These are phyloP conservation scores for Quercus rubra DNA, from an alignment of 306 rosid genomes.

Conservation along the genomic window DNA sequence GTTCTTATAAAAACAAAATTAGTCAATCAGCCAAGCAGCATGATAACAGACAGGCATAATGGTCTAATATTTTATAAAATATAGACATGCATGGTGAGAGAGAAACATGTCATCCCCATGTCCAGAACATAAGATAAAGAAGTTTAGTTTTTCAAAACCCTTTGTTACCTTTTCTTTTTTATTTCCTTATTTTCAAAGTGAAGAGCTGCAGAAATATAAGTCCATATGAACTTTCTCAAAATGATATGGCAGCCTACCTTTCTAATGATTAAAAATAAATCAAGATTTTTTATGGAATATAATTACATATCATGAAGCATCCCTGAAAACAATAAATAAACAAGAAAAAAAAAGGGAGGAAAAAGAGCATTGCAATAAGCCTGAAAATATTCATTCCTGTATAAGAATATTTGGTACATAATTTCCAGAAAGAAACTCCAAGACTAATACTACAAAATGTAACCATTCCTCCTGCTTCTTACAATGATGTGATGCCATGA, in stretches of 20 bases:
- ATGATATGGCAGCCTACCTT: background rate
- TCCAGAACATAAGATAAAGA: background rate
- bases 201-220: background rate
- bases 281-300: background rate
- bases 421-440: conserved; percentile 3
- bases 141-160: background rate
- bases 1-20: background rate
- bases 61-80: background rate
- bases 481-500: conserved; percentile 13
- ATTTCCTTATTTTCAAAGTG: background rate
- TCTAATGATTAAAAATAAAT: background rate
- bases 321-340: background rate
- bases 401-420: conserved; percentile 12
- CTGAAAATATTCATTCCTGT: conserved; percentile 7
- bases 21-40: background rate
- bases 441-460: background rate
- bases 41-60: background rate
- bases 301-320: background rate
- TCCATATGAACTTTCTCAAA: background rate
- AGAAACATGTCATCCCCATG: background rate
- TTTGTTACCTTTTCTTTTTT: background rate
- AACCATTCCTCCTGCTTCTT: conserved; percentile 14
- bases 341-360: background rate
- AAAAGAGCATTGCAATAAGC: conserved; percentile 3
- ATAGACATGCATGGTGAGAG: background rate